phyloP scores from a whole-genome alignment of 192 early-diverging fungal genomes.

The Allomyces arbusculus region DNA sequence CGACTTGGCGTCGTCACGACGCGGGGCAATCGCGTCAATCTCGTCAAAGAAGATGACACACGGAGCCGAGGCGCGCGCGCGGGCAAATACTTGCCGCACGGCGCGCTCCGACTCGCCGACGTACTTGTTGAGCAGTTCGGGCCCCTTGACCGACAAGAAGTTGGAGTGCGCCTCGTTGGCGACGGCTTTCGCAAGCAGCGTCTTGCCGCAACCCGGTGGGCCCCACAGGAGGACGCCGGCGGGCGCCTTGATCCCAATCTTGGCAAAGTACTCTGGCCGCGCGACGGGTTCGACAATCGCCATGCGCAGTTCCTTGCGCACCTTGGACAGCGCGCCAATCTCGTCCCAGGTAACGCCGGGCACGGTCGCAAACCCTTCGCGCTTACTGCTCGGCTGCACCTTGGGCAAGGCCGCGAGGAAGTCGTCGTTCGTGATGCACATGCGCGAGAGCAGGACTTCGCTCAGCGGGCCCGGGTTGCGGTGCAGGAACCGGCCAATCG shows the following conservation, averaged over 20 bases:
- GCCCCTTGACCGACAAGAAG: slow-evolving; percentile 96
- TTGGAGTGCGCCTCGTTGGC: slow-evolving; percentile 94
- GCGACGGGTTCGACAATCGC: slow-evolving; percentile 89
- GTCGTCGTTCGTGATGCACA: slow-evolving; percentile 65
- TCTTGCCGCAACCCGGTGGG: slow-evolving; percentile 97
- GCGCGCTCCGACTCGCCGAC: slow-evolving; percentile 96
- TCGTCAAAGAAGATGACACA: slow-evolving; percentile 99
- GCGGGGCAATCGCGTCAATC: slow-evolving; percentile 78
- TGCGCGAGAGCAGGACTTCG: slow-evolving; percentile 53
- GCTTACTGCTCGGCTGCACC: slow-evolving; percentile 90
- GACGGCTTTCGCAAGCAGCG: slow-evolving; percentile 89
- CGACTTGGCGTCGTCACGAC: slow-evolving; percentile 70
- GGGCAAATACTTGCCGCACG: slow-evolving; percentile 81
- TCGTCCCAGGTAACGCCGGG: slow-evolving; percentile 92
- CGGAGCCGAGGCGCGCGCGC: slow-evolving; percentile 77
- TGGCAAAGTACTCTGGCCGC: slow-evolving; percentile 65
- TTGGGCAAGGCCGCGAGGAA: slow-evolving; percentile 67
- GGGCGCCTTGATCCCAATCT: slow-evolving; percentile 74
- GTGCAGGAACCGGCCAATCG: slow-evolving; percentile 53
- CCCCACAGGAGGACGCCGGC: slow-evolving; percentile 92
- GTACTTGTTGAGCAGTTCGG: slow-evolving; percentile 95
- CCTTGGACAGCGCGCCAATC: slow-evolving; percentile 66
- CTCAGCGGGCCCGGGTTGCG: slow-evolving; percentile 53
- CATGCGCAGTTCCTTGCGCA: slow-evolving; percentile 87
- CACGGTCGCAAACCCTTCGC: slow-evolving; percentile 96